Percentiles rank a stretch among this genome's conserved stretches.
phyloP scores from a whole-genome alignment of 345 rosid species.

The Viola odorata region DNA sequence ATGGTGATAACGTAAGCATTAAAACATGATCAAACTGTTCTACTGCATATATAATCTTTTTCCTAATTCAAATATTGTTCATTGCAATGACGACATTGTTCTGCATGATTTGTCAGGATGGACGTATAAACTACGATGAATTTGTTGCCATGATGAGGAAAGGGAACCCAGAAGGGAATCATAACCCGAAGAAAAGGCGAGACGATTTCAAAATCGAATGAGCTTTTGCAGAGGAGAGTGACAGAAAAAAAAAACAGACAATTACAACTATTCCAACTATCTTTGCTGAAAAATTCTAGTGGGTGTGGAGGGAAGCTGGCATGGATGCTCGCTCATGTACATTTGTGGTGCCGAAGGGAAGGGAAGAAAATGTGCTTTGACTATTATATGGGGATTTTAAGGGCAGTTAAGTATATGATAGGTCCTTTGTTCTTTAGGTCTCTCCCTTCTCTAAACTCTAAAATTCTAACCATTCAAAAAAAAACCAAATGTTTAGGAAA shows the following conservation, averaged over 20 bases:
- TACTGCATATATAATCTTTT: not conserved
- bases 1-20: conserved; percentile 75
- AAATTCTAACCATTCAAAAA: not conserved
- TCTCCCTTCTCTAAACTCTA: not conserved
- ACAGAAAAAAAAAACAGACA: not conserved
- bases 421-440: not conserved
- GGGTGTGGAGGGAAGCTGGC: too few relatives aligned
- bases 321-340: too few relatives aligned
- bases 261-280: not conserved
- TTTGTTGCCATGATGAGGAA: conserved; percentile 78
- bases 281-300: too few relatives aligned
- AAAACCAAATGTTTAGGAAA: not conserved
- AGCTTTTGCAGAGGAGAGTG: not conserved
- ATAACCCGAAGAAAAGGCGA: conserved; percentile 89
- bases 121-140: conserved; percentile 64
- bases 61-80: not conserved
- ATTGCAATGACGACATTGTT: not conserved
- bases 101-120: conserved; percentile 54
- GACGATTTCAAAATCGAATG: conserved; percentile 18
- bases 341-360: not conserved
- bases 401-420: not conserved
- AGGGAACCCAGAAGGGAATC: conserved; percentile 71
- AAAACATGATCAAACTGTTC: too few relatives aligned
- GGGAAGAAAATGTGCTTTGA: not conserved
- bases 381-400: not conserved